Percentiles rank a stretch among this genome's conserved stretches.
phyloP scores from a whole-genome alignment of 2,329 filamentous ascomycete species.

The Colletotrichum liriopes region DNA sequence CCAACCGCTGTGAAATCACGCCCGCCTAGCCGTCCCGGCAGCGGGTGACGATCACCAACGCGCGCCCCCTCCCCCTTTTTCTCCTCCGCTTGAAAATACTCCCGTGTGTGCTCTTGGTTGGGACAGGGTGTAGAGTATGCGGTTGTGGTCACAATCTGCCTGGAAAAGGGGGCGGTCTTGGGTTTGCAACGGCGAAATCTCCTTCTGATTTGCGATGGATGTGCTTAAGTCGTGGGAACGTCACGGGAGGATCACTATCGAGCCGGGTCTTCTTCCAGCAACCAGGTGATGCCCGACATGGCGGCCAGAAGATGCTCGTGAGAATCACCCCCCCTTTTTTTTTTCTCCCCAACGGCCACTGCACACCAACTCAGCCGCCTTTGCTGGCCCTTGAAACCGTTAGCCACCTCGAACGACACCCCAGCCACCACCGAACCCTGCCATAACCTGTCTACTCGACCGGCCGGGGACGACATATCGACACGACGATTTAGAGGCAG shows the following conservation, averaged over 20 bases:
- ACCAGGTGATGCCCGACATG: background rate
- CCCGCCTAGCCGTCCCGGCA: background rate
- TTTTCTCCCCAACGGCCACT: background rate
- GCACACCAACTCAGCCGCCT: conserved; percentile 7
- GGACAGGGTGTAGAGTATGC: background rate
- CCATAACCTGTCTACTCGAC: background rate
- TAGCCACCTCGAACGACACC: background rate
- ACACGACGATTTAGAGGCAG: background rate
- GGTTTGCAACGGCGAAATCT: background rate
- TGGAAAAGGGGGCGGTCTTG: background rate
- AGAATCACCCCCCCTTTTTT: background rate
- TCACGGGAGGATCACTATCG: background rate
- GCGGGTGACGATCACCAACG: background rate
- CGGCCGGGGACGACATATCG: background rate
- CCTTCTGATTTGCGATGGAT: background rate
- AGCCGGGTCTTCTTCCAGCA: background rate
- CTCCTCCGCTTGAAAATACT: background rate
- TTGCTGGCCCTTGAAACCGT: background rate
- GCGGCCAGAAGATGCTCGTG: background rate
- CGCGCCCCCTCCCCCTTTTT: background rate
- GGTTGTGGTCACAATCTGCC: background rate
- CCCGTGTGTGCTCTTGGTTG: background rate
- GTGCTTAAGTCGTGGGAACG: background rate
- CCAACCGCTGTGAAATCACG: background rate
- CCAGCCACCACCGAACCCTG: conserved; percentile 1